Percentiles rank a stretch among this genome's conserved stretches.
Evolutionary conservation across 352 stramenopile genomes (phyloP).

Genomic region (Aphanomyces cochlioides): DNA sequence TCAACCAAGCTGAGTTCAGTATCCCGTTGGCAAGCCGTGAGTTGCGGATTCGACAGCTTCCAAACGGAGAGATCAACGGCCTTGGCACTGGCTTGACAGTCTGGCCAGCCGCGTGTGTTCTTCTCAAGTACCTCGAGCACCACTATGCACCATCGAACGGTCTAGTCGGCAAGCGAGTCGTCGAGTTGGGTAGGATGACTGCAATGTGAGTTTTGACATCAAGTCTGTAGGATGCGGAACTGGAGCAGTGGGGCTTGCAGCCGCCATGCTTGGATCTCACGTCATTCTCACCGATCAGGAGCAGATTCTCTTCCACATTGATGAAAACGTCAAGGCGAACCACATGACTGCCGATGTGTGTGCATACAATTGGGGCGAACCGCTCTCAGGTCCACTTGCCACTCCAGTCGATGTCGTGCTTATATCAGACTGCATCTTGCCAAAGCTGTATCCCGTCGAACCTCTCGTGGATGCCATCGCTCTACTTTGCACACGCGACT

Average conservation of each 20-base stretch:
- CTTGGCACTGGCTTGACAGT: conserved; percentile 78
- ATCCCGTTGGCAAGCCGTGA: conserved; percentile 41
- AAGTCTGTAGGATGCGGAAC: conserved; percentile 55
- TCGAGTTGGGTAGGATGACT: conserved; percentile 80
- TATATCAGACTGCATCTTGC: conserved; percentile 94
- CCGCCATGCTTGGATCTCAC: conserved; percentile 76
- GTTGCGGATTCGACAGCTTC: conserved; percentile 65
- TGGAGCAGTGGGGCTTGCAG: conserved; percentile 85
- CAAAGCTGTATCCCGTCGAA: conserved; percentile 94
- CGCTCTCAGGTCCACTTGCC: conserved; percentile 34
- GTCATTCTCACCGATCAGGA: conserved; percentile 90
- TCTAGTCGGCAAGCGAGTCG: conserved; percentile 49
- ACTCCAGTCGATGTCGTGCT: conserved; percentile 69
- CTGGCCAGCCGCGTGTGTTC: conserved; percentile 74
- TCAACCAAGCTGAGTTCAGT: conserved; percentile 61
- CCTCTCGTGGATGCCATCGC: conserved; percentile 88
- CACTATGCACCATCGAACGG: conserved; percentile 32
- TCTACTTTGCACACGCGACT: conserved; percentile 45
- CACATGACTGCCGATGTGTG: conserved; percentile 55
- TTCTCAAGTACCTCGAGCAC: conserved; percentile 78
- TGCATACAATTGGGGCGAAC: conserved; percentile 87
- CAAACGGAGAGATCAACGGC: conserved; percentile 75
- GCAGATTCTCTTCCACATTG: conserved; percentile 85
- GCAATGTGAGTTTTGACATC: background rate
- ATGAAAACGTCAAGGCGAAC: conserved; percentile 74